phyloP scores from a whole-genome alignment of 169 alveolate genomes.

The Plasmodium vivax region DNA sequence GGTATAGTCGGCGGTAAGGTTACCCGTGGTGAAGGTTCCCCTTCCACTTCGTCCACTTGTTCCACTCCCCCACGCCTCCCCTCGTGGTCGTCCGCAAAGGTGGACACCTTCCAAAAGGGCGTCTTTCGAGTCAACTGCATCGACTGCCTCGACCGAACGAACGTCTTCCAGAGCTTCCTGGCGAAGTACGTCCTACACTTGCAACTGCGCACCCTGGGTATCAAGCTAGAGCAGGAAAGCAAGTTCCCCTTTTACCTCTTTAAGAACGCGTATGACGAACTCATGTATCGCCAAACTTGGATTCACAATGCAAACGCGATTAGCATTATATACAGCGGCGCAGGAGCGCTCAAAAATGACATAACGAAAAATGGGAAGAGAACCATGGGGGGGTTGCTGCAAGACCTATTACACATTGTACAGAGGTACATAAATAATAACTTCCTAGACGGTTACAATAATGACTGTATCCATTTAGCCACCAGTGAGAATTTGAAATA shows the following conservation, averaged over 20 bases:
- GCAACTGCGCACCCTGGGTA: conserved; percentile 38
- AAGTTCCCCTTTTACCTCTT: conserved; percentile 60
- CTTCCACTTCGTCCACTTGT: neutral
- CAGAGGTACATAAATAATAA: conserved; percentile 60
- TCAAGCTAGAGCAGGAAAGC: conserved; percentile 24
- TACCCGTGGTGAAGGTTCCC: neutral
- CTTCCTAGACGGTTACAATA: conserved; percentile 70
- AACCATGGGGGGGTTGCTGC: conserved; percentile 47
- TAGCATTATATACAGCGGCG: conserved; percentile 64
- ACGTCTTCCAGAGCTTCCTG: conserved; percentile 93
- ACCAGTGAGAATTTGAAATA: conserved; percentile 33
- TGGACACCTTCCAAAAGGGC: conserved; percentile 90
- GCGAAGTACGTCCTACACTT: conserved; percentile 47
- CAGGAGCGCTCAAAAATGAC: conserved; percentile 72
- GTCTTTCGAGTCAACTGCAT: conserved; percentile 96
- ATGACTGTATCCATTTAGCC: conserved; percentile 71
- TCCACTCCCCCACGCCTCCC: neutral
- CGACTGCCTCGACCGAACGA: conserved; percentile 98
- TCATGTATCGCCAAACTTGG: conserved; percentile 47
- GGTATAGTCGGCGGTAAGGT: neutral
- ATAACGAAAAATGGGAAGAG: conserved; percentile 73
- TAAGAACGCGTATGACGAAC: conserved; percentile 30
- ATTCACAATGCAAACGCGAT: conserved; percentile 72
- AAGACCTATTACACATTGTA: conserved; percentile 30
- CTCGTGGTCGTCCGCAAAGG: conserved; percentile 20